Evolutionary conservation across 2,329 filamentous ascomycete species (phyloP).

Genomic region (Fusarium guadeloupense): DNA sequence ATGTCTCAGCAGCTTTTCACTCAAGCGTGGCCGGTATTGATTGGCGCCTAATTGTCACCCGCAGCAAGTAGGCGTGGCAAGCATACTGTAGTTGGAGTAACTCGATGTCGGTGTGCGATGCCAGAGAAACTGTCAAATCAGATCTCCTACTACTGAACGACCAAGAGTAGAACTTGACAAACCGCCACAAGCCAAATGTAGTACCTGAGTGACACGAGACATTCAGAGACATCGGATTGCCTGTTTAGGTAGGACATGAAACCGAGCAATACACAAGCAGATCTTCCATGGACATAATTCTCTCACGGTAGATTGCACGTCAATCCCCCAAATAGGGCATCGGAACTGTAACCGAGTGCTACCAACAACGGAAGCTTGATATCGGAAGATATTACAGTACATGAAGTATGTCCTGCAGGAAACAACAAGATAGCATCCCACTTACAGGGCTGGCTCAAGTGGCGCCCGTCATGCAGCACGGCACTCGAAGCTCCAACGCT

Average conservation of each 20-base stretch:
- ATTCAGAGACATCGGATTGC: conserved; percentile 21
- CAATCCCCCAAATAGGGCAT: conserved; percentile 24
- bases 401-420: conserved; percentile 13
- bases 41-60: conserved; percentile 26
- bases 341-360: conserved; percentile 10
- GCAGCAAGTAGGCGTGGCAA: conserved; percentile 7
- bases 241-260: conserved; percentile 17
- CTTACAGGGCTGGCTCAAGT: conserved; percentile 22
- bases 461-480: conserved; percentile 35
- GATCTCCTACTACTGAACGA: not conserved
- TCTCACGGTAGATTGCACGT: conserved; percentile 3
- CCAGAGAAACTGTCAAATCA: not conserved
- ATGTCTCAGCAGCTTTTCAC: not conserved
- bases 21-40: conserved; percentile 22
- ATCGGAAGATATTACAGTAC: conserved; percentile 19
- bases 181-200: conserved; percentile 14
- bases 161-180: not conserved
- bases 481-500: conserved; percentile 27
- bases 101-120: conserved; percentile 7
- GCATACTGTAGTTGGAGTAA: not conserved
- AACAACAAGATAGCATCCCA: conserved; percentile 10
- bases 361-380: conserved; percentile 11
- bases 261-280: conserved; percentile 5
- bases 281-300: not conserved
- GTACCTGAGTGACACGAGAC: conserved; percentile 9